A percentile compares a stretch with the other conserved stretches of the same genome.
Evolutionary conservation across 2,329 filamentous ascomycete species (phyloP).

Genomic region (Colletotrichum higginsianum): DNA sequence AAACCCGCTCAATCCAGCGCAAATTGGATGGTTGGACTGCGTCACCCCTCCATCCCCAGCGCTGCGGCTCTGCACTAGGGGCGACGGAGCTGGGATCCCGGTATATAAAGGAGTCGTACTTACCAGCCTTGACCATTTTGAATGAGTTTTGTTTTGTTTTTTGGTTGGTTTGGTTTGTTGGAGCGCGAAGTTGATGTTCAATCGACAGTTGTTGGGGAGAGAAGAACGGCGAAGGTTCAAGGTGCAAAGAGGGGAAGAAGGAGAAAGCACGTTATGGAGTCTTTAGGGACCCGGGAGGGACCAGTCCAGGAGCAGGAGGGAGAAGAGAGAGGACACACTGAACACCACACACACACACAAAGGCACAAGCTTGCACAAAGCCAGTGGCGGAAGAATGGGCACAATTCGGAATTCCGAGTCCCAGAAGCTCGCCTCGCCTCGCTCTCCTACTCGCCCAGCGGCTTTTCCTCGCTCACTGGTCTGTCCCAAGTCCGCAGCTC

Average conservation of each 20-base stretch:
- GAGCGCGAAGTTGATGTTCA: slow-evolving; percentile 19
- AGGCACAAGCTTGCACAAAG: slow-evolving; percentile 37
- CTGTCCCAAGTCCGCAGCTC: slow-evolving; percentile 5
- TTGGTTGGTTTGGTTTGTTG: slow-evolving; percentile 41
- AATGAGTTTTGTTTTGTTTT: slow-evolving; percentile 61
- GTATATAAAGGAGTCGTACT: slow-evolving; percentile 57
- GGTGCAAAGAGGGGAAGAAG: slow-evolving; percentile 39
- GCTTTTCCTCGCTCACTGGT: slow-evolving; percentile 5
- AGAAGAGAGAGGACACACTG: not conserved
- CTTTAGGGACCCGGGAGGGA: slow-evolving; percentile 12
- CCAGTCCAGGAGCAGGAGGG: slow-evolving; percentile 12
- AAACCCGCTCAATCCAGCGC: slow-evolving; percentile 76
- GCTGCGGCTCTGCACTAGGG: slow-evolving; percentile 30
- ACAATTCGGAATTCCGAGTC: slow-evolving; percentile 40
- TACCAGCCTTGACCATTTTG: slow-evolving; percentile 99
- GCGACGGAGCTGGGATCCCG: slow-evolving; percentile 42
- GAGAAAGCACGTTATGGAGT: slow-evolving; percentile 36
- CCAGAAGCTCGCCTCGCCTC: slow-evolving; percentile 37
- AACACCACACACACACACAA: not conserved
- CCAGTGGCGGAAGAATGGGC: slow-evolving; percentile 14
- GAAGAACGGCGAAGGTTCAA: slow-evolving; percentile 28
- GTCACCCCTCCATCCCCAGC: slow-evolving; percentile 46
- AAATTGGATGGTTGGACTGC: slow-evolving; percentile 46
- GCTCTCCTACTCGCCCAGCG: slow-evolving; percentile 1
- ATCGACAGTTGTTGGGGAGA: slow-evolving; percentile 26